These are phyloP conservation scores for Cryptosporidium canis DNA, from an alignment of 169 alveolate species.

Conservation along the genomic window DNA sequence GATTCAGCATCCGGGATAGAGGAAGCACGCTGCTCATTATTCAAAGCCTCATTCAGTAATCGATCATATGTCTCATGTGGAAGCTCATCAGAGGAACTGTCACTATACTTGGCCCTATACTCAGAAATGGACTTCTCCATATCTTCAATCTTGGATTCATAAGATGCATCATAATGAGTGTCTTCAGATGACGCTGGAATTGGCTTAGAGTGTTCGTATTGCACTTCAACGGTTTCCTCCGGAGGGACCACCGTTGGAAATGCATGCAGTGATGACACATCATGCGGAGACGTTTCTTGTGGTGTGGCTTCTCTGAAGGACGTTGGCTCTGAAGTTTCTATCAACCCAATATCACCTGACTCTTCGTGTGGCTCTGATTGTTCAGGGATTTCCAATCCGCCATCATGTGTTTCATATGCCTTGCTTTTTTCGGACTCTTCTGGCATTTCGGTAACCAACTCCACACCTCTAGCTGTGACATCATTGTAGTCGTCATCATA, in stretches of 20 bases:
- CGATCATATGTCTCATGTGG: constrained; percentile 41
- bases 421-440: not conserved
- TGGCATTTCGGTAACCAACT: not conserved
- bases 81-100: not conserved
- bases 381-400: not conserved
- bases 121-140: constrained; percentile 25
- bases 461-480: not conserved
- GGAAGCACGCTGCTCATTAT: not conserved
- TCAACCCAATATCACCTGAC: not conserved
- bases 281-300: not conserved
- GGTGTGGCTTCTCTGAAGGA: not conserved
- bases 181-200: not conserved
- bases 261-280: not conserved
- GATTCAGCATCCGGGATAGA: not conserved
- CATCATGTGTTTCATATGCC: not conserved
- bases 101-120: not conserved
- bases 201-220: not conserved
- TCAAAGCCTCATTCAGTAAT: constrained; percentile 9
- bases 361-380: not conserved
- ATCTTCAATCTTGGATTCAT: constrained; percentile 16
- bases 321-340: not conserved
- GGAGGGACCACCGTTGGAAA: not conserved
- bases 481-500: not conserved
- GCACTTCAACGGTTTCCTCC: not conserved
- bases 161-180: constrained; percentile 30